A percentile compares a stretch with the other conserved stretches of the same genome.
Evolutionary conservation across 2,329 filamentous ascomycete genomes (phyloP).

Genomic region (Lachnellula arida): DNA sequence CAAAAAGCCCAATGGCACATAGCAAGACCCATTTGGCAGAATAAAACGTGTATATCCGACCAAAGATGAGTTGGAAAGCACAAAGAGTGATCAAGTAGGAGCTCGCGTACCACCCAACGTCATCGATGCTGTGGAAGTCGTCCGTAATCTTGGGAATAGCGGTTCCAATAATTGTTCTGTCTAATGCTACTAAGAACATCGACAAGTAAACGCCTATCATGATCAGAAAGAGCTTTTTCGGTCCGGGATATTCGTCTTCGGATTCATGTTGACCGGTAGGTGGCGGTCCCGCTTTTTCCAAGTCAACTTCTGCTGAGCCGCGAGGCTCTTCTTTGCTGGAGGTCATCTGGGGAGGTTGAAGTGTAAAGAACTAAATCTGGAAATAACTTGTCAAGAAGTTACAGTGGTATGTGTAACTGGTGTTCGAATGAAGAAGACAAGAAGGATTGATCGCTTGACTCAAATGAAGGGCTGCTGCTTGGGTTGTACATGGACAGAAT

Average conservation of each 20-base stretch:
- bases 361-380: background rate
- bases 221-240: constrained; percentile 34
- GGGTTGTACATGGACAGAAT: too few relatives aligned
- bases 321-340: background rate
- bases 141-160: constrained; percentile 37
- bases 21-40: constrained; percentile 30
- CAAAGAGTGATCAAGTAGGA: constrained; percentile 35
- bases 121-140: constrained; percentile 37
- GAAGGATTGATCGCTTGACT: too few relatives aligned
- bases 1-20: constrained; percentile 31
- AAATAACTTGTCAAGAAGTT: background rate
- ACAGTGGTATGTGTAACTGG: background rate
- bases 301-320: constrained; percentile 2
- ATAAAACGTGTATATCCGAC: constrained; percentile 32
- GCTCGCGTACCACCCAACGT: constrained; percentile 43
- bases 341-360: background rate
- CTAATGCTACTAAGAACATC: constrained; percentile 39
- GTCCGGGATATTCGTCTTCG: constrained; percentile 19
- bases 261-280: constrained; percentile 1
- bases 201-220: constrained; percentile 41
- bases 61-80: constrained; percentile 27
- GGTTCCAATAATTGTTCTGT: constrained; percentile 36
- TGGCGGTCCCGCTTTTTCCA: constrained; percentile 5
- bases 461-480: too few relatives aligned
- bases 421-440: too few relatives aligned